Percentiles rank a stretch among this genome's conserved stretches.
Conservation (phyloP, 345 rosid genomes). For the Pistacia atlantica region DNA sequence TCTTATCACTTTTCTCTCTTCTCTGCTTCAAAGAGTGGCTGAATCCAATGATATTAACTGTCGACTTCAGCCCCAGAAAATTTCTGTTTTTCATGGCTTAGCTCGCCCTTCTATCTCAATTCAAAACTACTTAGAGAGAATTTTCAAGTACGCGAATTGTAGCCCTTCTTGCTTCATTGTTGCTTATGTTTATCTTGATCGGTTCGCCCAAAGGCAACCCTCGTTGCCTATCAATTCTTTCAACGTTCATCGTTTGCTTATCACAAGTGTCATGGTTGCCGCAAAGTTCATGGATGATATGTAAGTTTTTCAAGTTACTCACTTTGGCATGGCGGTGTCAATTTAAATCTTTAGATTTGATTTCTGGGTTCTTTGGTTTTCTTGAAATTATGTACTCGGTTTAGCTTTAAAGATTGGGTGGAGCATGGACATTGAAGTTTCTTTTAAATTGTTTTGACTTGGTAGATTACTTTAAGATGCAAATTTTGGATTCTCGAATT, state of each 20-base stretch:
- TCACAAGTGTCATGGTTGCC: conserved; percentile 84
- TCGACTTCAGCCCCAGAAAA: conserved; percentile 45
- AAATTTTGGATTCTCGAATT: neutral
- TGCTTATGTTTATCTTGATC: conserved; percentile 86
- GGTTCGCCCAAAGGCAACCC: conserved; percentile 75
- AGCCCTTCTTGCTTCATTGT: conserved; percentile 85
- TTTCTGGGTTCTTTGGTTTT: neutral
- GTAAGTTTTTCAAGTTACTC: conserved; percentile 43
- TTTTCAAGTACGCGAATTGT: conserved; percentile 86
- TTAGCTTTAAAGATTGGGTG: neutral
- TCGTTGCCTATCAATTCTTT: conserved; percentile 78
- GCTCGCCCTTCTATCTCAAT: conserved; percentile 77
- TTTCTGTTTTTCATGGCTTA: conserved; percentile 77
- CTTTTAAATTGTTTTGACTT: neutral
- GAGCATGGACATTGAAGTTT: neutral
- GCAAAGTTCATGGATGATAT: conserved; percentile 94
- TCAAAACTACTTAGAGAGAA: conserved; percentile 73
- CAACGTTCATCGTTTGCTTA: conserved; percentile 86
- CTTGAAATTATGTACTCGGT: neutral
- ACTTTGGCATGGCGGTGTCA: neutral
- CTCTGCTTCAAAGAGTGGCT: conserved; percentile 66
- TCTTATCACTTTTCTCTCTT: conserved; percentile 71
- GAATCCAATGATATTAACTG: conserved; percentile 61
- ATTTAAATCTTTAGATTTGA: neutral
- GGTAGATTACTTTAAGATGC: neutral